phyloP scores from a whole-genome alignment of 768 basidiomycete genomes.

The Collybiopsis confluens region DNA sequence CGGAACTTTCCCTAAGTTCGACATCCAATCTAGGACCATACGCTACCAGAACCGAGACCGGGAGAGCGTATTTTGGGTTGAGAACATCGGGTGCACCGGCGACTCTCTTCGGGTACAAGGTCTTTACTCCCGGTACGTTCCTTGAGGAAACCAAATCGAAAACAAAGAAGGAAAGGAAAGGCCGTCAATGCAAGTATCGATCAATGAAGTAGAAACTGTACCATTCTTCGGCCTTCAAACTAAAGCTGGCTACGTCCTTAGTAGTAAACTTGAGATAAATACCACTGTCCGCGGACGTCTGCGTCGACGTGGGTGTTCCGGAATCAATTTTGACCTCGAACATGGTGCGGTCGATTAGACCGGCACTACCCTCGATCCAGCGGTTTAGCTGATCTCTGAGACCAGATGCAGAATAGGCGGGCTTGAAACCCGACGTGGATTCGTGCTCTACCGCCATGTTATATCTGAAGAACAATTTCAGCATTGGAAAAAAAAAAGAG shows the following conservation, averaged over 20 bases:
- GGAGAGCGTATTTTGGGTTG: neutral
- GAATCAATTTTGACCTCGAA: neutral
- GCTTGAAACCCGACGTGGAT: neutral
- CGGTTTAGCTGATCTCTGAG: neutral
- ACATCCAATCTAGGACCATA: too few relatives aligned
- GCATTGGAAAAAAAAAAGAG: too few relatives aligned
- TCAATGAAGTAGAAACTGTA: neutral
- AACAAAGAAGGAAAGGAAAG: too few relatives aligned
- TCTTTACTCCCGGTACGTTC: neutral
- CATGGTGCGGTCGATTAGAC: neutral
- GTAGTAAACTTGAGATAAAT: neutral
- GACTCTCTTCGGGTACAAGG: too few relatives aligned
- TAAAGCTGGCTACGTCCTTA: neutral
- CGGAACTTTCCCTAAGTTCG: neutral
- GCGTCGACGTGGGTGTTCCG: neutral
- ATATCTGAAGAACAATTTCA: neutral
- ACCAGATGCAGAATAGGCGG: neutral
- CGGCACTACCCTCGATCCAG: neutral
- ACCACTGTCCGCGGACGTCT: neutral
- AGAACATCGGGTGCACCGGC: neutral
- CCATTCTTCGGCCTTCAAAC: neutral
- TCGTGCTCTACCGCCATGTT: neutral
- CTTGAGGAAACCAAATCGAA: too few relatives aligned
- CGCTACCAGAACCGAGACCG: neutral
- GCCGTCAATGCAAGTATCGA: too few relatives aligned